These are phyloP conservation scores for Mrakia frigida DNA, from an alignment of 768 basidiomycete genomes.

Conservation along the genomic window DNA sequence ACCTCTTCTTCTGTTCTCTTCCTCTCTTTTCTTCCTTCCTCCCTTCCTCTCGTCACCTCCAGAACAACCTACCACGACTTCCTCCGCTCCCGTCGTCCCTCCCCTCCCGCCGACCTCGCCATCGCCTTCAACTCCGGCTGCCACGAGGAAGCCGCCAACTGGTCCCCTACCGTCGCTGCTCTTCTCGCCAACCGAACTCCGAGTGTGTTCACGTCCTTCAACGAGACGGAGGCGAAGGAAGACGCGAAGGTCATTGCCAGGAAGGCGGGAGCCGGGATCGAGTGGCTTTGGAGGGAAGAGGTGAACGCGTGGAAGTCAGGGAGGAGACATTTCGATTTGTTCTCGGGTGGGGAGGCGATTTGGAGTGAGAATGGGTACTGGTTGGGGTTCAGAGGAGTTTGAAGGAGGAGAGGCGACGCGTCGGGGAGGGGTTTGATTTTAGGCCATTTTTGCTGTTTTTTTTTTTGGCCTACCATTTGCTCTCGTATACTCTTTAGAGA, in stretches of 20 bases:
- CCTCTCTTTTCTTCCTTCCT: neutral
- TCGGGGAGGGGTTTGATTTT: neutral
- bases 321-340: neutral
- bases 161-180: neutral
- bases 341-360: neutral
- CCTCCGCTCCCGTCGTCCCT: neutral
- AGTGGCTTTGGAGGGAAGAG: constrained; percentile 5
- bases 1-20: neutral
- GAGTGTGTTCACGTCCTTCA: neutral
- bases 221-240: neutral
- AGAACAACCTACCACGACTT: neutral
- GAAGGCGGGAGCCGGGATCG: neutral
- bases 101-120: neutral
- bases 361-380: neutral
- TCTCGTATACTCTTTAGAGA: too few species aligned
- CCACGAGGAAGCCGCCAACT: neutral
- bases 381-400: neutral
- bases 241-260: neutral
- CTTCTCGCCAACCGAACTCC: neutral
- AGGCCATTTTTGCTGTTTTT: too few species aligned
- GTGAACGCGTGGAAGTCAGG: constrained; percentile 1
- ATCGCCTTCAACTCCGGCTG: constrained; percentile 1
- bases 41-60: neutral
- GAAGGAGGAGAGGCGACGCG: neutral
- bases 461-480: too few species aligned